Evolutionary conservation across 768 basidiomycete genomes (phyloP).

Genomic region (Terana coerulea): DNA sequence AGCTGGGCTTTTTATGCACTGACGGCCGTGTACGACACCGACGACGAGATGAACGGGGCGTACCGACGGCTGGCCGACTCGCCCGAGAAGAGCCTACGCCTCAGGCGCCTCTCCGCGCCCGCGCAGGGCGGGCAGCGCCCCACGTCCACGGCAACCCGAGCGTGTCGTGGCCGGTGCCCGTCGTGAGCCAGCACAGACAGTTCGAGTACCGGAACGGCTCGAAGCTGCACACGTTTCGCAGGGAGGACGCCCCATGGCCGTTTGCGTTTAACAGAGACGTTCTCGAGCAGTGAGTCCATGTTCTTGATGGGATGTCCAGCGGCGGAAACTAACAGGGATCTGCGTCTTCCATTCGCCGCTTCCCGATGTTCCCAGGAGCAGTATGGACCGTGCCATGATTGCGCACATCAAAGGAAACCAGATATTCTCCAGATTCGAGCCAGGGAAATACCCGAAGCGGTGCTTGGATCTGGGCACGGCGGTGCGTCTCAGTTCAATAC

Average conservation of each 20-base stretch:
- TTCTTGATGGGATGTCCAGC: not conserved
- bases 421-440: slow-evolving; percentile 7
- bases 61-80: no score
- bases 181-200: not conserved
- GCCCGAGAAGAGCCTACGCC: no score
- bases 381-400: slow-evolving; percentile 8
- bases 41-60: no score
- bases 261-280: slow-evolving; percentile 12
- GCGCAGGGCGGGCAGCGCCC: no score
- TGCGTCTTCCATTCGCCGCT: not conserved
- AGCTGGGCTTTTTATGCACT: no score
- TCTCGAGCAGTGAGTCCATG: slow-evolving; percentile 9
- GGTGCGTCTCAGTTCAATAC: not conserved
- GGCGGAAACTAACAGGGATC: not conserved
- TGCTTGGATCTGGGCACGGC: slow-evolving; percentile 14
- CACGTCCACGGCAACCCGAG: no score
- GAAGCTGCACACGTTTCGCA: slow-evolving; percentile 7
- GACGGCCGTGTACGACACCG: no score
- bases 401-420: slow-evolving; percentile 1
- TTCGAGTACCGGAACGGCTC: slow-evolving; percentile 8
- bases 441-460: slow-evolving; percentile 2
- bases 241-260: slow-evolving; percentile 12
- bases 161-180: no score
- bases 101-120: no score
- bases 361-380: slow-evolving; percentile 1